A percentile compares a stretch with the other conserved stretches of the same genome.
Conservation (phyloP, 164 flowering plant genomes). For the Santalum album region DNA sequence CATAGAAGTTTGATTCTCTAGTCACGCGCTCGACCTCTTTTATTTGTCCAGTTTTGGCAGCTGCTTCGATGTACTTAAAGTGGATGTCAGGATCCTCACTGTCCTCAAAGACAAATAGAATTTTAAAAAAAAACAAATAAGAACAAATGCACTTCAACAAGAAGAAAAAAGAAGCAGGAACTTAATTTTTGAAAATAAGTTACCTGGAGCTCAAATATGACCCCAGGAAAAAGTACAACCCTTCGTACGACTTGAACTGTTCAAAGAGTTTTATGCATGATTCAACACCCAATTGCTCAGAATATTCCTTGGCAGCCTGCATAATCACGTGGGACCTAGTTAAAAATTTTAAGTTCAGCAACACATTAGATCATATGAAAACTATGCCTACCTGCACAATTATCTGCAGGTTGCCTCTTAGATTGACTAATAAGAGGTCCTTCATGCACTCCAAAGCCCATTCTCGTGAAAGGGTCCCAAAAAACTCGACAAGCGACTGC, state of each 20-base stretch:
- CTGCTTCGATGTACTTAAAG: constrained; percentile 97
- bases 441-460: constrained; percentile 99
- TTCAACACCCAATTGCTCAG: constrained; percentile 95
- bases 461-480: constrained; percentile 94
- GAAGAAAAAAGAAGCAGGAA: too few relatives aligned
- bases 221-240: constrained; percentile 92
- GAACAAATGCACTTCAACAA: background rate
- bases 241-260: constrained; percentile 97
- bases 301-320: constrained; percentile 94
- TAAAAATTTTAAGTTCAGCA: too few relatives aligned
- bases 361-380: background rate
- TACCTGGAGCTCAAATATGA: constrained; percentile 97
- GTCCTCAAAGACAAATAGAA: too few relatives aligned
- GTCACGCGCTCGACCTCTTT: constrained; percentile 99
- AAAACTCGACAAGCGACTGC: constrained; percentile 97
- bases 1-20: constrained; percentile 95
- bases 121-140: constrained; percentile 9
- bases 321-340: too few relatives aligned
- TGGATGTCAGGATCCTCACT: constrained; percentile 99
- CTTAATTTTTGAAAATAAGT: too few relatives aligned
- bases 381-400: constrained; percentile 79
- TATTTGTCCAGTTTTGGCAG: constrained; percentile 99
- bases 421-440: constrained; percentile 86
- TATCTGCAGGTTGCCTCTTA: constrained; percentile 97
- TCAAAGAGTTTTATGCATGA: constrained; percentile 93